phyloP scores from a whole-genome alignment of 305 asterid genomes.

The Lippia alba region DNA sequence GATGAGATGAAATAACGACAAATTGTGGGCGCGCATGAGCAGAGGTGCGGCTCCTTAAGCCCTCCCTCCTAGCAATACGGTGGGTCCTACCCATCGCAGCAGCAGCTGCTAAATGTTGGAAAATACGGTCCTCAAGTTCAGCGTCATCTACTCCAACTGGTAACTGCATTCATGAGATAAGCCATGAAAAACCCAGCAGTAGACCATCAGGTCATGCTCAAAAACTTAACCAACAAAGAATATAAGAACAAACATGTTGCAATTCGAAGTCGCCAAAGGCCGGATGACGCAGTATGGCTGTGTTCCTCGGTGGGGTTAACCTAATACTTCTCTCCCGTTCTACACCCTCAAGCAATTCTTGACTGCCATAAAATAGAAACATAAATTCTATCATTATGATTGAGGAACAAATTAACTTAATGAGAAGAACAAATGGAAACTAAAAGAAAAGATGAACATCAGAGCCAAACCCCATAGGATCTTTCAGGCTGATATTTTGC shows the following conservation, averaged over 20 bases:
- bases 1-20: conserved; percentile 58
- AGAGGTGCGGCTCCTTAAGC: conserved; percentile 58
- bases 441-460: conserved; percentile 23
- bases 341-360: conserved; percentile 79
- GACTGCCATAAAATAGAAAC: conserved; percentile 52
- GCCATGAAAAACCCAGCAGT: conserved; percentile 23
- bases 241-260: conserved; percentile 64
- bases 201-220: conserved; percentile 2
- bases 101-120: conserved; percentile 93
- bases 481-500: conserved; percentile 76
- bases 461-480: conserved; percentile 59
- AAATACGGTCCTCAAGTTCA: conserved; percentile 80
- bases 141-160: conserved; percentile 62
- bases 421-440: conserved; percentile 14
- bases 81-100: conserved; percentile 91
- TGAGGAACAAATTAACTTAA: conserved; percentile 12
- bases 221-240: conserved; percentile 24
- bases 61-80: conserved; percentile 62
- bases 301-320: conserved; percentile 60
- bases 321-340: conserved; percentile 69
- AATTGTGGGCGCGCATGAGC: conserved; percentile 61
- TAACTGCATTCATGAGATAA: conserved; percentile 51
- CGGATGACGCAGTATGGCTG: conserved; percentile 72
- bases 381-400: conserved; percentile 1
- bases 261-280: conserved; percentile 68